Evolutionary conservation across 768 basidiomycete species (phyloP), one percentile per base, ranked within the genome.

Genomic region (Multifurca ochricompacta): DNA sequence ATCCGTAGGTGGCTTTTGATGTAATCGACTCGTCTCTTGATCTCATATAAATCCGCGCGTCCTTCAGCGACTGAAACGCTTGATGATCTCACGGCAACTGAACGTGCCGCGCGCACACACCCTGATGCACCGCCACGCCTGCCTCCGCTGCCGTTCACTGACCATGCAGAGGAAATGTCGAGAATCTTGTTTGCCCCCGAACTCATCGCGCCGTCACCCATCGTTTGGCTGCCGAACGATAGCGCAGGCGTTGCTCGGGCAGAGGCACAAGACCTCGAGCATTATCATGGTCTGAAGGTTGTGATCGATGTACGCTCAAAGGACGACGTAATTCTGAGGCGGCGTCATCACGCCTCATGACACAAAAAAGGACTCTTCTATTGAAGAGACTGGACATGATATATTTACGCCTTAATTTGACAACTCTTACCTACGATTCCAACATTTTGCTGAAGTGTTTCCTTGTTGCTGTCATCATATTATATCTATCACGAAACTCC

Each of bases 201-300:
- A 66, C 74, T 91, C 36, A 77, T 87, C 58, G 85, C 86, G 11
- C 86, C 87, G 16, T 71, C 77, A 18, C 88, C 87, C 1, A 81
- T 85, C 55, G 86, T 92, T 47, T 91, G 89, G 89, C 73, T 91
- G n/a, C 86, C 86, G 1, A 83, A 86, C 66, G 88, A 90, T 65
- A 75, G 75, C 10, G 80, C 82, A 14, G 85, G 85, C 21, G 80
- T 89, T 14, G 86, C 83, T 7, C 75, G 78, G 35, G 80, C 83
- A 5, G 88, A 91, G 67, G 87, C 87, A 27, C 73, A 77, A 44
- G 89, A 92, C 67, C 70, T 91, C 62, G 77, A 82, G 64, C 81
- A 78, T 61, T 87, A 85, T 64, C 87, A 91, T 62, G 74, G 80
- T 52, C 69, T 91, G 55, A 73, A 73, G 32, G 84, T 82, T 45